Base-by-base conservation (phyloP, 306 rosid species). In the Lablab purpureus region DNA sequence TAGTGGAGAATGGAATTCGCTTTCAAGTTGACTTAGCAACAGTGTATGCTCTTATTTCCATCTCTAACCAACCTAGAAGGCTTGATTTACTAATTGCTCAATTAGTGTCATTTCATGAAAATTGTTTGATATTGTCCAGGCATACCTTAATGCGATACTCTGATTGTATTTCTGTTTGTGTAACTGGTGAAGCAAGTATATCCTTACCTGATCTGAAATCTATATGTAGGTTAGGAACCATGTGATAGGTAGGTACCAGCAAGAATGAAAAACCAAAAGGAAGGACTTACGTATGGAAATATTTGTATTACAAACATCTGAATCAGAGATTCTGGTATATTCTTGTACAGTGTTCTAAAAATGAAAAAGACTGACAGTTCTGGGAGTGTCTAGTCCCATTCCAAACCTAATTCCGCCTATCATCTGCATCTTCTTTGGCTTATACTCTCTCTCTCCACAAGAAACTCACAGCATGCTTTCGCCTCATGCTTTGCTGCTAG, bases 11-110 rank as follows among this genome's bases (percentile, higher is more conserved):
- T 52, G 99, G 98, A 36, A 56, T 95, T 77, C 90, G 91, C 77
- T 95, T 95, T 87, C 93, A 92, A 65, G 90, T 93, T 88, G 97
- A 95, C 87, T 86, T 95, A 73, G 91, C 96, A 86, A 78, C 94
- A 77, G 99, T 95, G 99, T 95, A 90, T 78, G 90, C 81, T 85
- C 82, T 67, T 76, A 58, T 81, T 81, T 79, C 62, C 73, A 75
- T 79, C 79, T 66, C 81, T 59, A 30, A 67, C 78, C 60, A 49
- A 18, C 80, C 34, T 65, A 67, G 69, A 76, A 71, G 71, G 74
- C 67, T 58, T 83, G 47, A 69, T 40, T 59, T 76, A 68, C 13
- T 52, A 65, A 65, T 79, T 49, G 75, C 69, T 70, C 21, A 40
- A 41, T 59, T 66, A 45, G 22, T 63, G 65, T 70, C 15, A 34